Evolutionary conservation across 768 basidiomycete species (phyloP).

Genomic region (Termitomyces sp.): DNA sequence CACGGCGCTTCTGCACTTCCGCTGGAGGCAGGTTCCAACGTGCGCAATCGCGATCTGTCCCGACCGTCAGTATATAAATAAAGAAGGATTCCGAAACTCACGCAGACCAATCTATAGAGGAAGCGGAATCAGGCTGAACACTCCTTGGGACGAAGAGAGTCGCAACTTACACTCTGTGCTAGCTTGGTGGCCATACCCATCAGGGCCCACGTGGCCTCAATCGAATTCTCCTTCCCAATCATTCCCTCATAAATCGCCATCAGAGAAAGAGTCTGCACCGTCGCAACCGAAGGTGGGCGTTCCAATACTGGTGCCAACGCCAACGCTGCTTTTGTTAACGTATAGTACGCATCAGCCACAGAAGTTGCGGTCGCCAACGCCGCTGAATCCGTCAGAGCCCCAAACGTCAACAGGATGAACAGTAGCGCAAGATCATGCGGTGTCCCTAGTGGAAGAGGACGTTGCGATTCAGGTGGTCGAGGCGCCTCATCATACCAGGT

Average conservation of each 20-base stretch:
- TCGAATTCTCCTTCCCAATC: conserved; percentile 61
- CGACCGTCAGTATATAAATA: conserved; percentile 2
- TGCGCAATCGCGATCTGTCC: conserved; percentile 63
- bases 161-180: conserved; percentile 56
- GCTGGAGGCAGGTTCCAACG: conserved; percentile 56
- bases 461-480: conserved; percentile 11
- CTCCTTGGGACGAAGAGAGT: conserved; percentile 1
- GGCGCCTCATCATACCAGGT: conserved; percentile 55
- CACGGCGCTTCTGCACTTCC: conserved; percentile 67
- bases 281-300: conserved; percentile 64
- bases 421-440: conserved; percentile 60
- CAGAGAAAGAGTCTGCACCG: conserved; percentile 59
- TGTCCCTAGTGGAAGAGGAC: not conserved
- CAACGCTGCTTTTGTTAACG: conserved; percentile 59
- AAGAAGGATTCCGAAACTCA: conserved; percentile 26
- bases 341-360: conserved; percentile 48
- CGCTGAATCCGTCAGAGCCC: conserved; percentile 49
- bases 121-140: conserved; percentile 2
- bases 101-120: conserved; percentile 56
- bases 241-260: conserved; percentile 72
- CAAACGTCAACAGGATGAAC: conserved; percentile 59
- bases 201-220: conserved; percentile 61
- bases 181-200: conserved; percentile 62
- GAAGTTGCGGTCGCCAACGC: conserved; percentile 47
- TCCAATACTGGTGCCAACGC: conserved; percentile 65